Evolutionary conservation across 1,284 basidiomycete genomes (phyloP), one percentile per base, ranked within the genome.

Genomic region (Leccinum pachyderme): DNA sequence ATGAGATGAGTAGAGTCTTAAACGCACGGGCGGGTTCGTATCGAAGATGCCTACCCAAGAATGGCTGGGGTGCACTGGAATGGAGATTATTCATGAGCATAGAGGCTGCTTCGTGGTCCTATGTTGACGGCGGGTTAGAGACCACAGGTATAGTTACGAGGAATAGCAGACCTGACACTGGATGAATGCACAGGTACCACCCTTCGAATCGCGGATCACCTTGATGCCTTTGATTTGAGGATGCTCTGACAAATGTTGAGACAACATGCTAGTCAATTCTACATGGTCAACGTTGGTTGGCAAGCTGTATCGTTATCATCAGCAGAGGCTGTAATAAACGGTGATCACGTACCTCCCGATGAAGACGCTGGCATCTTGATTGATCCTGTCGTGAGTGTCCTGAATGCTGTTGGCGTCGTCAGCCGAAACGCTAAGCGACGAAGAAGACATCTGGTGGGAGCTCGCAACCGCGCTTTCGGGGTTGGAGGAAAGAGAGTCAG

Each of bases 21-120:
- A 83, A 85, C n/a, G 87, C 86, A 58, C 86, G 80, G n/a, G 89
- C 89, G 27, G 78, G 81, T 61, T 91, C 89, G 58, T 83, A 91
- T 48, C 89, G 87, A 57, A 91, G 73, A 56, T 75, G 75, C 44
- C 87, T 80, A 46, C 89, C 88, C 61, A 87, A 69, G 67, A 90
- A 90, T 5, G 77, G 81, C 61, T 78, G 81, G 8, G 80, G 81
- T 28, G 77, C 72, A 22, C 72, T 73, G 58, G 78, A 72, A 56
- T 82, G 81, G 49, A 89, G 76, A n/a, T 74, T 80, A 35, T 81
- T 69, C 50, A 91, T 81, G 56, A 91, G 74, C 46, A 70, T 70
- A 18, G 80, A 74, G 2, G 89, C 87, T 11, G 83, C 75, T 22
- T 72, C 65, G 3, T 83, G 75, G 61, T 83, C 76, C 87, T 91